Base-by-base conservation (phyloP, 2,329 filamentous ascomycete species). In the Lachnellula willkommii region DNA sequence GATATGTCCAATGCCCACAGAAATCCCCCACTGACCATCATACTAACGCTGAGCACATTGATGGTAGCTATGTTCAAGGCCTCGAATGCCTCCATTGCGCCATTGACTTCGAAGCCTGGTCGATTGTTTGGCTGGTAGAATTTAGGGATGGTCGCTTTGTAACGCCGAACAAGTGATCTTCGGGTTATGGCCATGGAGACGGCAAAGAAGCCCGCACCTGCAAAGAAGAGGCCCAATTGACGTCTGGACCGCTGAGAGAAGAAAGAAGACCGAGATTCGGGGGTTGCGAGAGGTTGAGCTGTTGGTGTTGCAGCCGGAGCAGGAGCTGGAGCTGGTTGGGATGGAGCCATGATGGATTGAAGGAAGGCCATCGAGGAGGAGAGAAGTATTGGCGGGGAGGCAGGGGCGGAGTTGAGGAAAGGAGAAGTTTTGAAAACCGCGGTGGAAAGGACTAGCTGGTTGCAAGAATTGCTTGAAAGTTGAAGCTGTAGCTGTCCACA, bases 31-130 rank as follows among this genome's bases (percentile, higher is more conserved):
- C 82, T 79, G 8, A 80, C 73, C 79, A 95, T 83, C 70, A 96
- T 83, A 1, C 80, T 85, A 50, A 94, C 81, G 64, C 85, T 88
- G 35, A 85, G 67, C 12, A 94, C 89, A 65, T 96, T 96, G 64
- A 96, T 79, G 0, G 92, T 96, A 0, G 93, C 94, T 37, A 96
- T 76, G 49, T 86, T 88, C 22, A 99, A 76, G 0, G 93, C 93
- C 72, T 95, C 88, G 36, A 88, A 73, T 1, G 93, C 93, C 60
- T 96, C 86, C 40, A 88, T 70, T 1, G 83, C 79, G 7, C 85
- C 84, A 66, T 86, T 87, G 28, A 83, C 78, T 46, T 76, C 51
- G 71, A 68, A 70, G 71, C 71, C 77, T 73, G 71, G 45, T 61
- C 76, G 72, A 63, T 82, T 82, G 70, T 81, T 85, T 46, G 80